These are phyloP conservation scores for Tuber calosporum DNA, from an alignment of 495 filamentous ascomycete species.

Conservation along the genomic window DNA sequence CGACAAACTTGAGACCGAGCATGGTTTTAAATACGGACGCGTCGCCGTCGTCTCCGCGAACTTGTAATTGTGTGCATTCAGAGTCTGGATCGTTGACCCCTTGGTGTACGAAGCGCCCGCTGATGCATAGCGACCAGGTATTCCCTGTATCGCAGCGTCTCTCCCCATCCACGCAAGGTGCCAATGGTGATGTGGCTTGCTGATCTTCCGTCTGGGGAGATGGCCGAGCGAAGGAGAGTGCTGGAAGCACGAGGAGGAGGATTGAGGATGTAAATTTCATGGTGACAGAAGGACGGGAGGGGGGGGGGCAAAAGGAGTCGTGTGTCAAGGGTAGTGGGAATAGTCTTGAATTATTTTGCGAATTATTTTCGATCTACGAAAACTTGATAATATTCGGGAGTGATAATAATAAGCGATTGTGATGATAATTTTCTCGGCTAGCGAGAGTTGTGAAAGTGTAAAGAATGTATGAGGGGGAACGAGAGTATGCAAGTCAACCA, in stretches of 20 bases:
- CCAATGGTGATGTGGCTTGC: neutral
- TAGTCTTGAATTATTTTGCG: neutral
- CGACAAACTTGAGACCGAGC: neutral
- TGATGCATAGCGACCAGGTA: neutral
- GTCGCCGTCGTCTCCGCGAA: neutral
- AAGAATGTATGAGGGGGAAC: neutral
- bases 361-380: neutral
- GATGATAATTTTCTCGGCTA: neutral
- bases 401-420: slow-evolving; percentile 1
- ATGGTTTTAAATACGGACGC: neutral
- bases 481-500: slow-evolving; percentile 4
- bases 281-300: neutral
- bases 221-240: neutral
- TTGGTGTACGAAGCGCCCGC: neutral
- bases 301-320: neutral
- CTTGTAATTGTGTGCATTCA: neutral
- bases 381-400: neutral
- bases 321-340: neutral
- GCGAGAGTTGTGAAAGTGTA: neutral
- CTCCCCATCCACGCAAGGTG: neutral
- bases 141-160: neutral
- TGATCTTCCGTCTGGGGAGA: neutral
- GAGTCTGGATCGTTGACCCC: neutral
- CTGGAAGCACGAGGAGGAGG: neutral
- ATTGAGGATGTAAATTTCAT: slow-evolving; percentile 1